Conservation (phyloP, 163 green algal genomes). For the Prototheca stagnorum region DNA sequence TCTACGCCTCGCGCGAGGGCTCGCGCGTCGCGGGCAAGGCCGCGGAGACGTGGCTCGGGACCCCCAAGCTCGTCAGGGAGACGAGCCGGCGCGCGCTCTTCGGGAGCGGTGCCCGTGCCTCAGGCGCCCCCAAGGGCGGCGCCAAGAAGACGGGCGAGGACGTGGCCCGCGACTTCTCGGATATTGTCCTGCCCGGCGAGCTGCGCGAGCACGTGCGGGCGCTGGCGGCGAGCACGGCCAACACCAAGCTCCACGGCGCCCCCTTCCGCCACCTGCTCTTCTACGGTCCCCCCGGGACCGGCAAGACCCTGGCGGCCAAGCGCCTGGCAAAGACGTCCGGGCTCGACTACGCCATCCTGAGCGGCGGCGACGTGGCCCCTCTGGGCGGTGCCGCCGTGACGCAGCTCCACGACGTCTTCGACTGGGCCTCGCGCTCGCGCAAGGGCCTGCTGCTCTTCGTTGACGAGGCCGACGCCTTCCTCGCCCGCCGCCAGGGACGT, state of each 20-base stretch:
- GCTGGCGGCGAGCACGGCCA: slow-evolving; percentile 73
- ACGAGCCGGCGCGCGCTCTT: slow-evolving; percentile 55
- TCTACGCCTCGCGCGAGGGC: slow-evolving; percentile 59
- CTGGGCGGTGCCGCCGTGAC: slow-evolving; percentile 82
- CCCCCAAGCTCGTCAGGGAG: slow-evolving; percentile 78
- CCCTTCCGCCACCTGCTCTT: slow-evolving; percentile 98
- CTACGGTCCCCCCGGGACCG: slow-evolving; percentile 82
- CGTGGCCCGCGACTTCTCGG: slow-evolving; percentile 60
- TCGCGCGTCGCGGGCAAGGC: slow-evolving; percentile 60
- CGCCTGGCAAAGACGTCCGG: slow-evolving; percentile 78
- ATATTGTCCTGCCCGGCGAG: slow-evolving; percentile 70
- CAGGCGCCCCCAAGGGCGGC: no score
- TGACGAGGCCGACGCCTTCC: slow-evolving; percentile 97
- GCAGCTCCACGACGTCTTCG: slow-evolving; percentile 88
- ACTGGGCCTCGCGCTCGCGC: slow-evolving; percentile 64
- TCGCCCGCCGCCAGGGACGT: slow-evolving; percentile 59
- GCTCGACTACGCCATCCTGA: slow-evolving; percentile 97
- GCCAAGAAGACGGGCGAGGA: slow-evolving; percentile 26
- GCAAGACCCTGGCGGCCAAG: slow-evolving; percentile 96
- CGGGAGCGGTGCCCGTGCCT: slow-evolving; percentile 5
- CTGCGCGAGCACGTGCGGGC: slow-evolving; percentile 58
- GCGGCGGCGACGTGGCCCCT: slow-evolving; percentile 88
- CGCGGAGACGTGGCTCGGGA: slow-evolving; percentile 78
- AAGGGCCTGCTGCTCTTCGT: slow-evolving; percentile 95
- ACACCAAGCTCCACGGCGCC: slow-evolving; percentile 81